A percentile compares a stretch with the other conserved stretches of the same genome.
phyloP scores from a whole-genome alignment of 2,329 filamentous ascomycete genomes.

The Oidium heveae region DNA sequence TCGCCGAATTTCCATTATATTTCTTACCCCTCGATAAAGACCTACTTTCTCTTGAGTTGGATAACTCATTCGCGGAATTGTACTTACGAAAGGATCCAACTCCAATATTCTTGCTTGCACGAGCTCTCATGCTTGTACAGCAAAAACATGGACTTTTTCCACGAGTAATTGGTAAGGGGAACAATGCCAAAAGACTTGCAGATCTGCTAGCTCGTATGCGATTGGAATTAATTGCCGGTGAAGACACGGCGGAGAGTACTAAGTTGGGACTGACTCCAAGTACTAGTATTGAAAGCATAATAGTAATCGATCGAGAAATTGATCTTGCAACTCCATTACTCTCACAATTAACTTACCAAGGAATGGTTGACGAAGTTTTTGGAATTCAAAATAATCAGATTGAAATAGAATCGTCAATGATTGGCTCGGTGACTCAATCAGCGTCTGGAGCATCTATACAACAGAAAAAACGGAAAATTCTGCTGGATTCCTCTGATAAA shows the following conservation, averaged over 20 bases:
- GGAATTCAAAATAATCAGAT: slow-evolving; percentile 79
- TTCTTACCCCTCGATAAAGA: slow-evolving; percentile 87
- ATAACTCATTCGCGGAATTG: slow-evolving; percentile 65
- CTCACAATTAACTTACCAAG: slow-evolving; percentile 91
- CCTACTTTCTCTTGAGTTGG: slow-evolving; percentile 70
- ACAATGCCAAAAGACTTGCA: slow-evolving; percentile 71
- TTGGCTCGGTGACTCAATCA: slow-evolving; percentile 44
- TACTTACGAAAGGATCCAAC: slow-evolving; percentile 82
- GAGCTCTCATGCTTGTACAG: slow-evolving; percentile 84
- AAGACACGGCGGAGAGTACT: slow-evolving; percentile 36
- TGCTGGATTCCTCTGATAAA: slow-evolving; percentile 70
- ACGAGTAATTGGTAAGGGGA: slow-evolving; percentile 81
- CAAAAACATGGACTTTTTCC: slow-evolving; percentile 82
- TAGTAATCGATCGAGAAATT: slow-evolving; percentile 86
- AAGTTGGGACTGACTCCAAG: slow-evolving; percentile 58
- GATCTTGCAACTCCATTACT: slow-evolving; percentile 81
- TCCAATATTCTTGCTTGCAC: slow-evolving; percentile 67
- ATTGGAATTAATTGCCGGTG: slow-evolving; percentile 61
- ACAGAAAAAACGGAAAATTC: slow-evolving; percentile 64
- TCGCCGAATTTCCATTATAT: slow-evolving; percentile 64
- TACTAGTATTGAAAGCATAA: slow-evolving; percentile 65
- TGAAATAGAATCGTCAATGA: slow-evolving; percentile 73
- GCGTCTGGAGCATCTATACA: slow-evolving; percentile 24
- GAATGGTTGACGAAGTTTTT: slow-evolving; percentile 80
- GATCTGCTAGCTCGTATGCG: slow-evolving; percentile 79